Base-by-base conservation (phyloP, 1,139 yeast genomes). In the Blastobotrys aristatus region DNA sequence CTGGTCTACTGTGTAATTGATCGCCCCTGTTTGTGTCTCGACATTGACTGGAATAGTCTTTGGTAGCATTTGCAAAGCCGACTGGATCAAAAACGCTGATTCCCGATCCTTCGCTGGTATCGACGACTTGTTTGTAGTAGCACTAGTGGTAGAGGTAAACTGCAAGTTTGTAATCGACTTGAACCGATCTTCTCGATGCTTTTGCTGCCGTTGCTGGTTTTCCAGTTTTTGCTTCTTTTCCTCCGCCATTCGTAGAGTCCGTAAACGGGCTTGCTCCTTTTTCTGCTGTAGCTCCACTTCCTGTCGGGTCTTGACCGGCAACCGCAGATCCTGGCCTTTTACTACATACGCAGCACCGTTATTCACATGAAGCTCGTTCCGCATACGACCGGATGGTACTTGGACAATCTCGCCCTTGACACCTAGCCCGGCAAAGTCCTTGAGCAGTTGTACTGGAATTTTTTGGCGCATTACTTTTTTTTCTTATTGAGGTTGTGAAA, bases 331-430 rank as follows among this genome's bases (percentile, higher is more conserved):
- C 50, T 74, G 70, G 14, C 73, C 76, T 40, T 72, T 69, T 33
- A 77, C 64, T 29, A 84, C 73, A 61, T 84, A 85, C 33, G 79
- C 77, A 2, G 96, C 96, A 42, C 86, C 84, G 57, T 85, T 82
- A 52, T 71, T 61, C 44, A 78, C 77, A 59, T 88, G 88, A 50
- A 89, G 74, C 58, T 71, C 77, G 67, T 85, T 86, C 64, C 92
- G 77, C 96, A 89, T 89, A 51, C 78, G 73, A 16, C 92, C 86
- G 30, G 95, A 87, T 52, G 79, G 75, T n/a, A 88, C 96, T 35
- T 76, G 70, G 22, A 85, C 75, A 40, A 89, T 73, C 68, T 89
- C 84, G 26, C 96, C 96, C 43, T 64, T 64, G 36, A 67, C 70
- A n/a, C 87, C 88, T 14, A 70, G 63, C 10, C 74, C 75, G 33